Percentiles rank a stretch among this genome's conserved stretches.
Evolutionary conservation across 768 basidiomycete genomes (phyloP).

Genomic region (Lentinula guzmanii): DNA sequence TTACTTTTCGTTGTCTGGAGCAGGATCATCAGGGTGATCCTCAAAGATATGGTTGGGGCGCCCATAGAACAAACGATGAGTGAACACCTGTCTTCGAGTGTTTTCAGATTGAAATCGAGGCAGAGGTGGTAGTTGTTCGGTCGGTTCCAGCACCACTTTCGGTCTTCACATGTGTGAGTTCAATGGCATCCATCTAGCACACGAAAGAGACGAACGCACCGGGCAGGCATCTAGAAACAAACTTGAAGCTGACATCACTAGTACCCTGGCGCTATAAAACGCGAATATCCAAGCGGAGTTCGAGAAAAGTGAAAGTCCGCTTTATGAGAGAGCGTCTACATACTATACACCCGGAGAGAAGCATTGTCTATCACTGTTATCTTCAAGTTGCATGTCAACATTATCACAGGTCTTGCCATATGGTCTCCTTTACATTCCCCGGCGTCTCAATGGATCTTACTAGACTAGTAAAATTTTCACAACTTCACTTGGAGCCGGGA

Average conservation of each 20-base stretch:
- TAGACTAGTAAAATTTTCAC: not conserved
- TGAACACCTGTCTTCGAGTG: conserved; percentile 57
- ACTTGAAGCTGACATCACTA: not conserved
- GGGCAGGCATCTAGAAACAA: not conserved
- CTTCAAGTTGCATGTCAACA: not conserved
- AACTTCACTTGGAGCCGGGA: not conserved
- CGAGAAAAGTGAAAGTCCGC: not conserved
- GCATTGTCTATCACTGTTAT: not conserved
- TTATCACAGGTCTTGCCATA: not conserved
- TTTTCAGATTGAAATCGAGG: conserved; percentile 44
- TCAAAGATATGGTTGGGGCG: conserved; percentile 74
- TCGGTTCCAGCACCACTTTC: not conserved
- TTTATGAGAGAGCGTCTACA: not conserved
- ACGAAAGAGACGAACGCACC: not conserved
- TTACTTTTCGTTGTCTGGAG: conserved; percentile 80
- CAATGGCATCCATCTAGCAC: not conserved
- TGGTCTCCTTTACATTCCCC: not conserved
- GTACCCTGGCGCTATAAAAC: not conserved
- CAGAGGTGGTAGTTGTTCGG: conserved; percentile 43
- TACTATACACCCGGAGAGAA: not conserved
- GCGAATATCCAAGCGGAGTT: not conserved
- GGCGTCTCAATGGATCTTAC: not conserved
- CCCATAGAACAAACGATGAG: conserved; percentile 66
- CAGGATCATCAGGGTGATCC: conserved; percentile 63
- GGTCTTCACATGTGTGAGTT: not conserved